A percentile compares a stretch with the other conserved stretches of the same genome.
phyloP scores from a whole-genome alignment of 2,329 filamentous ascomycete genomes.

The Colletotrichum neosansevieriae region DNA sequence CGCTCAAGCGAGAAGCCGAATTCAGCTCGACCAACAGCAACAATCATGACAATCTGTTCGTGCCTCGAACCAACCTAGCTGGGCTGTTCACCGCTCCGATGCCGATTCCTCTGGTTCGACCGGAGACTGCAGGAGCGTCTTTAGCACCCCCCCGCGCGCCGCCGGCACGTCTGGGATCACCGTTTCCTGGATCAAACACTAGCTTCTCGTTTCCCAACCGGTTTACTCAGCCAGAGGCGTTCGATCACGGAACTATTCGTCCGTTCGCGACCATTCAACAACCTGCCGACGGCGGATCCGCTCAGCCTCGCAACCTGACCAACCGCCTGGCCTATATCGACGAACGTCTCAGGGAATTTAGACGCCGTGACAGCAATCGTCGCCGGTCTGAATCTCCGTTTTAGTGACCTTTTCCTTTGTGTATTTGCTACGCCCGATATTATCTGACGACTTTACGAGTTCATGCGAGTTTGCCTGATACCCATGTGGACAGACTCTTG shows the following conservation, averaged over 20 bases:
- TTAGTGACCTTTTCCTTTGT: constrained; percentile 48
- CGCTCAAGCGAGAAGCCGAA: constrained; percentile 44
- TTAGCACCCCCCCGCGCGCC: constrained; percentile 48
- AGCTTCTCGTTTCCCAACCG: constrained; percentile 73
- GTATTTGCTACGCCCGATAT: constrained; percentile 41
- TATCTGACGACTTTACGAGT: constrained; percentile 38
- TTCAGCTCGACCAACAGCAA: constrained; percentile 51
- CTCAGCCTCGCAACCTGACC: constrained; percentile 59
- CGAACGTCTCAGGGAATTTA: constrained; percentile 67
- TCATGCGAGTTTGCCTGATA: constrained; percentile 37
- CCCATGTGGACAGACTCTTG: constrained; percentile 30
- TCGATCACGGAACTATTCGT: constrained; percentile 59
- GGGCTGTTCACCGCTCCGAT: constrained; percentile 50
- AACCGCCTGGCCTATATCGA: constrained; percentile 69
- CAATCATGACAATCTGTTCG: constrained; percentile 53
- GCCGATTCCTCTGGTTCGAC: constrained; percentile 16
- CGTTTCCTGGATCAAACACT: constrained; percentile 63
- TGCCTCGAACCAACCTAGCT: constrained; percentile 57
- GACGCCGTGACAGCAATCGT: constrained; percentile 55
- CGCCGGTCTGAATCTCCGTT: constrained; percentile 64
- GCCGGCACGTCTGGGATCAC: constrained; percentile 68
- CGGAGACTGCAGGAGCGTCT: constrained; percentile 12
- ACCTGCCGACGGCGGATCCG: constrained; percentile 49
- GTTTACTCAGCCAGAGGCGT: constrained; percentile 58
- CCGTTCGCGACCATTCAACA: constrained; percentile 71